phyloP scores from a whole-genome alignment of 2,329 filamentous ascomycete genomes.

The Colletotrichum destructivum region DNA sequence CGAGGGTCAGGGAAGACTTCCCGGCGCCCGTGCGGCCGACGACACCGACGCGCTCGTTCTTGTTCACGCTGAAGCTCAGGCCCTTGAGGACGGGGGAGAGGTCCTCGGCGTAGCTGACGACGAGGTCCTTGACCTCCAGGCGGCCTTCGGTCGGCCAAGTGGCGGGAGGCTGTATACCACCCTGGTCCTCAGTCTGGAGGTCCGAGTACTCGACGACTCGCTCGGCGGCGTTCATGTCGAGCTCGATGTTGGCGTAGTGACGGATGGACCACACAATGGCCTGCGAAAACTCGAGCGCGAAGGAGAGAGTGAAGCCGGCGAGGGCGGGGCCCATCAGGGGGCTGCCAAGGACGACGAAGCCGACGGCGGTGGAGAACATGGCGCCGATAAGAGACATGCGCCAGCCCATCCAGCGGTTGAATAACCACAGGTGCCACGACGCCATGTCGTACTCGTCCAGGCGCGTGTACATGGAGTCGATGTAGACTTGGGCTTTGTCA shows the following conservation, averaged over 20 bases:
- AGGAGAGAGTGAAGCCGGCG: slow-evolving; percentile 82
- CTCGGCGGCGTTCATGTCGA: slow-evolving; percentile 86
- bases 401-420: slow-evolving; percentile 84
- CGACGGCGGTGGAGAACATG: slow-evolving; percentile 76
- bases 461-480: slow-evolving; percentile 77
- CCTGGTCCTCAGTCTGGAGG: slow-evolving; percentile 76
- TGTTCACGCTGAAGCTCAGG: slow-evolving; percentile 75
- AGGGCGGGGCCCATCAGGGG: slow-evolving; percentile 76
- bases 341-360: slow-evolving; percentile 74
- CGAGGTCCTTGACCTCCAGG: slow-evolving; percentile 81
- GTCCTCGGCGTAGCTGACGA: slow-evolving; percentile 80
- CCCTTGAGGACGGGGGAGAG: slow-evolving; percentile 80
- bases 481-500: slow-evolving; percentile 76
- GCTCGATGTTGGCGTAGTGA: slow-evolving; percentile 78
- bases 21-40: slow-evolving; percentile 85
- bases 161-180: slow-evolving; percentile 73
- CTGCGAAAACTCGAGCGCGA: slow-evolving; percentile 78
- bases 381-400: slow-evolving; percentile 80
- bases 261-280: slow-evolving; percentile 77
- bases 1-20: slow-evolving; percentile 82
- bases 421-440: slow-evolving; percentile 78
- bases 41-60: slow-evolving; percentile 81
- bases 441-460: slow-evolving; percentile 79
- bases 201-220: slow-evolving; percentile 82
- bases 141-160: slow-evolving; percentile 83